Percentiles rank a stretch among this genome's conserved stretches.
Evolutionary conservation across 2,329 filamentous ascomycete species (phyloP).

Genomic region (Geosmithia flava): DNA sequence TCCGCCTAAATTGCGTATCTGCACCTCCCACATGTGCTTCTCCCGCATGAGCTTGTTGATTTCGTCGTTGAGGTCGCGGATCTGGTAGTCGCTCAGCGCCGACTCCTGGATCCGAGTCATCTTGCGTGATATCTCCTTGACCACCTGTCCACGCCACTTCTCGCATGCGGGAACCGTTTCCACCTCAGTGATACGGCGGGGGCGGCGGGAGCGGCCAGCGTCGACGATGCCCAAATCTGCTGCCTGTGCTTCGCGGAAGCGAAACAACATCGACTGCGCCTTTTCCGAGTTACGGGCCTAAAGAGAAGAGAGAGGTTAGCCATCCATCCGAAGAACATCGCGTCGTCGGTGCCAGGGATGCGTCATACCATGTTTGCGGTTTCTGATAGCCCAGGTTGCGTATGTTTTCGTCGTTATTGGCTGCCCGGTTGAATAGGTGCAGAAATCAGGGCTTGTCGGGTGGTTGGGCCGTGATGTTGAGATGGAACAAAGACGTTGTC

Average conservation of each 20-base stretch:
- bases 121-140: conserved; percentile 95
- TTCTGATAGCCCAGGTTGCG: not conserved
- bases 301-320: not conserved
- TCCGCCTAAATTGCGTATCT: conserved; percentile 89
- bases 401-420: not conserved
- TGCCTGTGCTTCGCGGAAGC: conserved; percentile 95
- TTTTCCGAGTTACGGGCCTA: conserved; percentile 97
- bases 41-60: conserved; percentile 99
- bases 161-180: conserved; percentile 78
- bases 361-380: conserved; percentile 2
- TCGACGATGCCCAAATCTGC: conserved; percentile 95
- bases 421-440: not conserved
- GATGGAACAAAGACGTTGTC: not conserved
- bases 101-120: conserved; percentile 91
- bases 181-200: conserved; percentile 81
- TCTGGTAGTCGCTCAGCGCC: conserved; percentile 88
- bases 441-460: not conserved
- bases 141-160: conserved; percentile 95
- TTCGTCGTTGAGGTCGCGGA: conserved; percentile 96
- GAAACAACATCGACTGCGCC: conserved; percentile 99
- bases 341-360: not conserved
- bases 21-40: conserved; percentile 98
- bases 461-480: not conserved
- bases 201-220: conserved; percentile 76
- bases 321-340: too few relatives aligned